phyloP scores from a whole-genome alignment of 2,329 filamentous ascomycete genomes.

The Sclerotinia minor region DNA sequence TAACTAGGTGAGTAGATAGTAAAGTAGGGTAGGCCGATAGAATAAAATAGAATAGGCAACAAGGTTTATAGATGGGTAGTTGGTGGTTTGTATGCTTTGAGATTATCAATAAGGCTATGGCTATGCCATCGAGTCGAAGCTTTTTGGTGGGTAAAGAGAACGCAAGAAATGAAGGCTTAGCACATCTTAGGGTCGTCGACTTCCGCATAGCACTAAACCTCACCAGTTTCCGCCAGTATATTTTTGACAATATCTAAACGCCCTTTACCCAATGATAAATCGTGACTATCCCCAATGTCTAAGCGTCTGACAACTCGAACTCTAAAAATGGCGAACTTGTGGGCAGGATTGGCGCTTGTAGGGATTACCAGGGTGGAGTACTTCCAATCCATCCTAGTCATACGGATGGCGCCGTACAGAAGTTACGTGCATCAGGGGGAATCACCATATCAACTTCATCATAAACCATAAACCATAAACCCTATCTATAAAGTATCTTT shows the following conservation, averaged over 20 bases:
- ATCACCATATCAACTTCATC: too few relatives aligned
- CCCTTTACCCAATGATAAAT: neutral
- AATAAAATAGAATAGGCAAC: too few relatives aligned
- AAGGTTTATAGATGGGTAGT: neutral
- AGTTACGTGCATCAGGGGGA: neutral
- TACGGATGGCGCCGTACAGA: conserved; percentile 14
- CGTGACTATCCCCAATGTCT: neutral
- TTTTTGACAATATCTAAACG: neutral
- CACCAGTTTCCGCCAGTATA: neutral
- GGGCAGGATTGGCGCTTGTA: neutral
- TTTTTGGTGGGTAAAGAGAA: neutral
- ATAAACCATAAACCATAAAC: too few relatives aligned
- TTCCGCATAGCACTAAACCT: neutral
- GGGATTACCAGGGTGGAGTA: neutral
- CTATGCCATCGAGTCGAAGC: neutral
- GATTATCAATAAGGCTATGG: neutral
- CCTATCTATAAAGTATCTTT: neutral
- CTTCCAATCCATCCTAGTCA: neutral
- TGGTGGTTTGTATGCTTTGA: neutral
- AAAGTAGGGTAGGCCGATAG: neutral
- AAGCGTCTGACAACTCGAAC: neutral
- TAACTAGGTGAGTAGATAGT: too few relatives aligned
- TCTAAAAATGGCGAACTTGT: conserved; percentile 17
- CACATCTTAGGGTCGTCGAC: neutral
- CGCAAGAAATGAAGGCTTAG: conserved; percentile 7